phyloP scores from a whole-genome alignment of 768 basidiomycete genomes.

The Lactarius hatsudake region DNA sequence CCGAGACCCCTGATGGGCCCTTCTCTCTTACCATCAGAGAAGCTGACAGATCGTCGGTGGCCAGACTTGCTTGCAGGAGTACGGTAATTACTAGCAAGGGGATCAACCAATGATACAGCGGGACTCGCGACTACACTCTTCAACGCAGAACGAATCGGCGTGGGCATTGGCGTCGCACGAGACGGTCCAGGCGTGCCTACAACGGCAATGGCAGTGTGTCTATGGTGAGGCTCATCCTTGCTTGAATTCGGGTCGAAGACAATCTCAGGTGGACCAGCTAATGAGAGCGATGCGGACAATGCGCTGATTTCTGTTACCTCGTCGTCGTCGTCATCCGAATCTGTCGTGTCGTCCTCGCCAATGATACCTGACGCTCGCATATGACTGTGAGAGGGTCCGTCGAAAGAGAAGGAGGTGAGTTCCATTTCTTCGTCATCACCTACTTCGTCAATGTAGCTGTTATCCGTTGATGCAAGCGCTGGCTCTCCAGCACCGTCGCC shows the following conservation, averaged over 20 bases:
- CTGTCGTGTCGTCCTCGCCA: slow-evolving; percentile 39
- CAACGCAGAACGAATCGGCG: slow-evolving; percentile 39
- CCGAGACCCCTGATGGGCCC: slow-evolving; percentile 79
- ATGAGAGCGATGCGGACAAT: slow-evolving; percentile 25
- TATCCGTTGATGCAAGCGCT: slow-evolving; percentile 20
- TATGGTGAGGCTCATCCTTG: slow-evolving; percentile 20
- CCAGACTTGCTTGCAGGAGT: slow-evolving; percentile 51
- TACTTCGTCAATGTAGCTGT: slow-evolving; percentile 44
- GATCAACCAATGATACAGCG: slow-evolving; percentile 53
- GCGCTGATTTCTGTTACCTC: slow-evolving; percentile 30
- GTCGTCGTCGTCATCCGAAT: slow-evolving; percentile 36
- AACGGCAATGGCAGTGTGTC: slow-evolving; percentile 21
- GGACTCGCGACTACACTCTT: slow-evolving; percentile 53
- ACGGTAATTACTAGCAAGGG: slow-evolving; percentile 45
- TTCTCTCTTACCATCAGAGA: slow-evolving; percentile 89
- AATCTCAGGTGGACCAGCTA: slow-evolving; percentile 18
- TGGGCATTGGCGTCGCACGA: slow-evolving; percentile 33
- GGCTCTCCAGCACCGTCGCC: slow-evolving; percentile 22
- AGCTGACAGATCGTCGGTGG: slow-evolving; percentile 87
- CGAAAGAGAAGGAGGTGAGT: slow-evolving; percentile 70
- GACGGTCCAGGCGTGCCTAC: slow-evolving; percentile 14
- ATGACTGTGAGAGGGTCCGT: slow-evolving; percentile 53
- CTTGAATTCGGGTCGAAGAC: slow-evolving; percentile 20
- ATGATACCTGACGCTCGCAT: slow-evolving; percentile 29
- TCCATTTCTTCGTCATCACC: slow-evolving; percentile 68